phyloP scores from a whole-genome alignment of 2,329 filamentous ascomycete species.

The Colletotrichum karsti region DNA sequence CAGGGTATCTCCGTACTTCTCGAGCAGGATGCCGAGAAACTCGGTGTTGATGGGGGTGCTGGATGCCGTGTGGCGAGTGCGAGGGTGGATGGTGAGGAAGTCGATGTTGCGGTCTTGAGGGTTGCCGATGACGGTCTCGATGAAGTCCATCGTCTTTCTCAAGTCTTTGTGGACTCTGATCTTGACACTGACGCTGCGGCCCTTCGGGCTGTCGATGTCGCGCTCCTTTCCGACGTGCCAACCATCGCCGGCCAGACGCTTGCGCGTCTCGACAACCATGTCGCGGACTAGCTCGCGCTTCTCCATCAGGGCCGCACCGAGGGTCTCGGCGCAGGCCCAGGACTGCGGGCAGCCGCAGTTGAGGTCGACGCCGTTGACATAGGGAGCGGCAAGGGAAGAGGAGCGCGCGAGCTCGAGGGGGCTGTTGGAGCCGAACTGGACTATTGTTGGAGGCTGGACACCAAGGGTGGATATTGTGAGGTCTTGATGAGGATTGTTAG shows the following conservation, averaged over 20 bases:
- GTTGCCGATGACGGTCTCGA: slow-evolving; percentile 68
- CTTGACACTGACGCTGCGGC: slow-evolving; percentile 73
- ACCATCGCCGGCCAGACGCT: slow-evolving; percentile 58
- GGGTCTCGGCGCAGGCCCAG: slow-evolving; percentile 74
- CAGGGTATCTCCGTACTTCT: slow-evolving; percentile 60
- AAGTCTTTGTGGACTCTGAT: slow-evolving; percentile 74
- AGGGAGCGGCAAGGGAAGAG: slow-evolving; percentile 68
- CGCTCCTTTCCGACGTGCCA: slow-evolving; percentile 57
- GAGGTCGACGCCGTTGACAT: slow-evolving; percentile 71
- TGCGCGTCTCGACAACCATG: slow-evolving; percentile 68
- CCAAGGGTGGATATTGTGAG: slow-evolving; percentile 66
- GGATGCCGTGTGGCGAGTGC: slow-evolving; percentile 69
- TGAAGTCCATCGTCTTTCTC: slow-evolving; percentile 66
- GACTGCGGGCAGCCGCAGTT: slow-evolving; percentile 80
- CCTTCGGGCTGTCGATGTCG: slow-evolving; percentile 52
- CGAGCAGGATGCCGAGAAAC: slow-evolving; percentile 64
- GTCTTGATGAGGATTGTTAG: slow-evolving; percentile 47
- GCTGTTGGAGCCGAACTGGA: slow-evolving; percentile 73
- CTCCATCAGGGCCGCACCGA: slow-evolving; percentile 77
- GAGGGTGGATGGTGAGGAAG: slow-evolving; percentile 76
- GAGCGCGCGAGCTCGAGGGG: slow-evolving; percentile 70
- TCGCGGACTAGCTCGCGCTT: slow-evolving; percentile 70
- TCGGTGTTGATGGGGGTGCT: slow-evolving; percentile 69
- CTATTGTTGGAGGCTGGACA: slow-evolving; percentile 66
- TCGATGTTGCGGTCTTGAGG: slow-evolving; percentile 62